These are phyloP conservation scores for Boletellus ananiceps DNA, from an alignment of 768 basidiomycete genomes.

Conservation along the genomic window DNA sequence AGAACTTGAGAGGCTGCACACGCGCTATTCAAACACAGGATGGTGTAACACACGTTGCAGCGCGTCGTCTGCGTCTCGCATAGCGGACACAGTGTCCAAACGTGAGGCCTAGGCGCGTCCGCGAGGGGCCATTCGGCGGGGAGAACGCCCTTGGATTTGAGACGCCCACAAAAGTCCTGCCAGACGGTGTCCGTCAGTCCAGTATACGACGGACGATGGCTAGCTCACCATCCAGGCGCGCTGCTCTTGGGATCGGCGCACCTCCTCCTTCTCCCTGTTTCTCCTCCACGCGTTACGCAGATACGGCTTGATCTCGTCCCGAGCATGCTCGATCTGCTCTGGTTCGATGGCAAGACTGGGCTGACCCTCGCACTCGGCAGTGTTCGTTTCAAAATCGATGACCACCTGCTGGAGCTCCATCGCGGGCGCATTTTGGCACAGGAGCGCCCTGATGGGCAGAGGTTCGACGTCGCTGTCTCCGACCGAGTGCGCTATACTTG, in stretches of 20 bases:
- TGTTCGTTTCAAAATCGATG: slow-evolving; percentile 18
- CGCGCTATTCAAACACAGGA: slow-evolving; percentile 17
- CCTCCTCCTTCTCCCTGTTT: slow-evolving; percentile 2
- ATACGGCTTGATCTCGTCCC: slow-evolving; percentile 12
- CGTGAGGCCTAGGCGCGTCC: too few species aligned
- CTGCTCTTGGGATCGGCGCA: slow-evolving; percentile 1
- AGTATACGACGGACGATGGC: not conserved
- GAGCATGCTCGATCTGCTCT: slow-evolving; percentile 15
- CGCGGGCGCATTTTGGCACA: slow-evolving; percentile 10
- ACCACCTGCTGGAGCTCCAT: slow-evolving; percentile 9
- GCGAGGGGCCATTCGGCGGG: not conserved
- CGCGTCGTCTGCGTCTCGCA: slow-evolving; percentile 5
- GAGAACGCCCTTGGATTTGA: slow-evolving; percentile 8
- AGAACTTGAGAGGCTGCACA: slow-evolving; percentile 16
- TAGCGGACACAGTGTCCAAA: slow-evolving; percentile 8
- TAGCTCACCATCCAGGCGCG: slow-evolving; percentile 13
- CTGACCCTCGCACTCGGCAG: slow-evolving; percentile 9
- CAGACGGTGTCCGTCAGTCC: not conserved
- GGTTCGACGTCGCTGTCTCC: slow-evolving; percentile 2
- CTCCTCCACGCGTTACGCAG: slow-evolving; percentile 11
- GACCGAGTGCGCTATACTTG: slow-evolving; percentile 13
- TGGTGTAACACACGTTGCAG: slow-evolving; percentile 7
- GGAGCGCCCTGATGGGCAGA: slow-evolving; percentile 11
- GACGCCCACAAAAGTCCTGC: slow-evolving; percentile 17
- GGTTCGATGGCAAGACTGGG: slow-evolving; percentile 15